phyloP scores from a whole-genome alignment of 192 early-diverging fungal genomes.

The Phlyctochytrium bullatum region DNA sequence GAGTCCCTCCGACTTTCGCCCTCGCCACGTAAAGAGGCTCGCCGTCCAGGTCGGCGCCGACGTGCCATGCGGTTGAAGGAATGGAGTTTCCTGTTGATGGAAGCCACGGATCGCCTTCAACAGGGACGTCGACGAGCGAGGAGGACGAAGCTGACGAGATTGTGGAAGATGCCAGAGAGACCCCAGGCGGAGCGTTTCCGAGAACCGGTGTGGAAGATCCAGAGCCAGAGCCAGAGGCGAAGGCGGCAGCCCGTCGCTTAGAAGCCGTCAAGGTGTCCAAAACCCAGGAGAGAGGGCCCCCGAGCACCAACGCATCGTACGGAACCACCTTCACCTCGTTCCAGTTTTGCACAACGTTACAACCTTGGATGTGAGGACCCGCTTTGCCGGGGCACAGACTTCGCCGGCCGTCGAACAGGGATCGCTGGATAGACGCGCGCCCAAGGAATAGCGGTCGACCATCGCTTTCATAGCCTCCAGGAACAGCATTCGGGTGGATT shows the following conservation, averaged over 20 bases:
- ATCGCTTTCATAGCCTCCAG: not conserved
- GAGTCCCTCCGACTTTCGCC: not conserved
- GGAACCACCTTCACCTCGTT: not conserved
- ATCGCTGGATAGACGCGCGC: not conserved
- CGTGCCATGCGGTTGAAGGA: not conserved
- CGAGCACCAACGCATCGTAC: not conserved
- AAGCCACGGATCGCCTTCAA: not conserved
- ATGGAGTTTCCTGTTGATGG: not conserved
- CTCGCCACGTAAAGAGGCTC: not conserved
- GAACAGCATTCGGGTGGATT: not conserved
- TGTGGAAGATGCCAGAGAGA: not conserved
- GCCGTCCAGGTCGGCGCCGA: not conserved
- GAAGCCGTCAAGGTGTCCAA: not conserved
- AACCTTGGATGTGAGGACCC: not conserved
- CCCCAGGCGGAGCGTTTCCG: not conserved
- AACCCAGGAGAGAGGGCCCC: not conserved
- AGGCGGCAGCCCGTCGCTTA: too few species aligned
- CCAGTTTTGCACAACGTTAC: not conserved
- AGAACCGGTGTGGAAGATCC: too few species aligned
- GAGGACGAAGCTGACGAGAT: not conserved
- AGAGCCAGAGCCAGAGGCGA: too few species aligned
- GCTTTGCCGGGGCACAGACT: not conserved
- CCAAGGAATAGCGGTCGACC: not conserved
- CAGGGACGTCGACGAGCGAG: not conserved
- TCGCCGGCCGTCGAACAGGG: not conserved